Percentiles rank a stretch among this genome's conserved stretches.
phyloP scores from a whole-genome alignment of 495 filamentous ascomycete genomes.

The Neurospora tetrasperma region DNA sequence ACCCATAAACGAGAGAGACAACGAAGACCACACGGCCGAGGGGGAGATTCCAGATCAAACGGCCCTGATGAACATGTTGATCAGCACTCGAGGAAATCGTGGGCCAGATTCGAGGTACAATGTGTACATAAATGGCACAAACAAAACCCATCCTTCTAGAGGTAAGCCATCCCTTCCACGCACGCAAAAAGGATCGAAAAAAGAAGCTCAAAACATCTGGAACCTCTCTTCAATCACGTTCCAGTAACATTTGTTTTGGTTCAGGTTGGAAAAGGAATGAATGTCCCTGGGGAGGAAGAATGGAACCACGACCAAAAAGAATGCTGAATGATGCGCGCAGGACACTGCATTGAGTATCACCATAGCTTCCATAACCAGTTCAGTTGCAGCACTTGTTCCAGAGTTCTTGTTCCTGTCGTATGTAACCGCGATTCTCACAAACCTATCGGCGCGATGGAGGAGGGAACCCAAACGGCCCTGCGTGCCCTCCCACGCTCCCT shows the following conservation, averaged over 20 bases:
- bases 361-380: neutral
- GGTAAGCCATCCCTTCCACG: neutral
- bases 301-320: neutral
- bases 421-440: neutral
- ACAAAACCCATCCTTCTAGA: neutral
- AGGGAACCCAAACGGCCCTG: neutral
- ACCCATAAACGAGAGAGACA: slow-evolving; percentile 5
- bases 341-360: neutral
- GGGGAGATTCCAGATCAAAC: neutral
- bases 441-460: neutral
- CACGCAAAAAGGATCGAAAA: neutral
- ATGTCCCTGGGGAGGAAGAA: neutral
- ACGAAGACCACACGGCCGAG: neutral
- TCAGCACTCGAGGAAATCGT: neutral
- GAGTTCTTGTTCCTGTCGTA: neutral
- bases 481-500: neutral
- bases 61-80: neutral
- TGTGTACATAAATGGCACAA: too few species aligned
- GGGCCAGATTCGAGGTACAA: neutral
- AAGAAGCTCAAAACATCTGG: neutral
- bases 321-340: neutral
- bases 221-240: neutral
- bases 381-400: neutral
- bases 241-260: neutral
- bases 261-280: neutral